A percentile compares a stretch with the other conserved stretches of the same genome.
phyloP scores from a whole-genome alignment of 1,139 yeast species.

The Lodderomyces jiufengensis region DNA sequence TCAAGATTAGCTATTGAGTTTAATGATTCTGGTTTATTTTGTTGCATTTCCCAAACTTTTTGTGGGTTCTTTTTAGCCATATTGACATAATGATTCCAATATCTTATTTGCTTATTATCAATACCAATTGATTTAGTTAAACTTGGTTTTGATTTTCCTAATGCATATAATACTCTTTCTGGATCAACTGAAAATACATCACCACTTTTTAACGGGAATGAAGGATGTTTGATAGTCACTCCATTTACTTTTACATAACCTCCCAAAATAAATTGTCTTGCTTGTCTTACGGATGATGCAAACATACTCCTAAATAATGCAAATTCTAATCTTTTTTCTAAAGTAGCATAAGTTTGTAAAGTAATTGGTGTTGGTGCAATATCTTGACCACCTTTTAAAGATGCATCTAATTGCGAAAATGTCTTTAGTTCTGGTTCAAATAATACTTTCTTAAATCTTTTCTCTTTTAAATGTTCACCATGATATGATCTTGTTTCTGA shows the following conservation, averaged over 20 bases:
- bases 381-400: constrained; percentile 62
- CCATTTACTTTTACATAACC: constrained; percentile 91
- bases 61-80: constrained; percentile 56
- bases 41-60: constrained; percentile 54
- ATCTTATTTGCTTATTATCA: constrained; percentile 66
- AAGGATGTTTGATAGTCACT: constrained; percentile 69
- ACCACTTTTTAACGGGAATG: constrained; percentile 75
- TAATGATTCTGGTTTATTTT: constrained; percentile 40
- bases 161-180: constrained; percentile 77
- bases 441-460: constrained; percentile 62
- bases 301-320: constrained; percentile 90
- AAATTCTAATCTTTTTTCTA: constrained; percentile 85
- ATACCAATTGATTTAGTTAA: constrained; percentile 61
- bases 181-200: constrained; percentile 86
- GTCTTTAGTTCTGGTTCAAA: constrained; percentile 76
- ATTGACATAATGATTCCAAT: constrained; percentile 72
- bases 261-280: constrained; percentile 78
- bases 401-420: constrained; percentile 80
- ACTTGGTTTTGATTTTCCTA: constrained; percentile 82
- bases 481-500: constrained; percentile 93
- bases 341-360: constrained; percentile 80
- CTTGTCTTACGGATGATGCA: constrained; percentile 92
- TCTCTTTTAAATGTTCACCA: constrained; percentile 89
- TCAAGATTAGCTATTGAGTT: constrained; percentile 29
- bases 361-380: constrained; percentile 73